phyloP scores from a whole-genome alignment of 106 monocot genomes.

The Platanthera guangdongensis region DNA sequence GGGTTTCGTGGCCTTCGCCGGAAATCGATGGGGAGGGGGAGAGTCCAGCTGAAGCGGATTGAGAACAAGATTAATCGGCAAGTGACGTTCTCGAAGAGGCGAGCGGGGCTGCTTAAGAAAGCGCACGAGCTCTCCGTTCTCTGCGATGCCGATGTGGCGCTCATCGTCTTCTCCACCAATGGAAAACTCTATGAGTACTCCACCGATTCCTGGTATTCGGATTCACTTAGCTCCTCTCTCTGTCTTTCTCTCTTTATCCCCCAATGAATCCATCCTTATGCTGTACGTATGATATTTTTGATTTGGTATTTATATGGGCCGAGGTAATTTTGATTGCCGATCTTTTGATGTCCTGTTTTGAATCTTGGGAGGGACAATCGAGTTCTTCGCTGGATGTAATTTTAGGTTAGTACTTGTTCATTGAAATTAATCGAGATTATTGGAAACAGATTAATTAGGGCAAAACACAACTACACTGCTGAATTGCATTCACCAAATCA shows the following conservation, averaged over 20 bases:
- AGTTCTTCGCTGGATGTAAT: too few relatives aligned
- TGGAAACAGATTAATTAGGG: too few relatives aligned
- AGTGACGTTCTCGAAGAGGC: conserved; percentile 6
- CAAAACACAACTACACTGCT: too few relatives aligned
- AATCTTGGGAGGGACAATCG: too few relatives aligned
- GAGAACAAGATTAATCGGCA: too few relatives aligned
- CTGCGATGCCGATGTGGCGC: background rate
- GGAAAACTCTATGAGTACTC: conserved; percentile 1
- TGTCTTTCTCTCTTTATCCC: background rate
- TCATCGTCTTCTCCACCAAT: conserved; percentile 8
- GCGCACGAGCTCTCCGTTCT: conserved; percentile 7
- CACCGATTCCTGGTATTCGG: background rate
- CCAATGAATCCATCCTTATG: background rate
- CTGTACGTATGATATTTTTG: too few relatives aligned
- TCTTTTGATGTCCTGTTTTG: too few relatives aligned
- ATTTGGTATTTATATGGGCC: too few relatives aligned
- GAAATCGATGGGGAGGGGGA: conserved; percentile 7
- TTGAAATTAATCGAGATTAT: too few relatives aligned
- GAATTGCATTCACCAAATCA: too few relatives aligned
- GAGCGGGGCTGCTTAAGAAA: background rate
- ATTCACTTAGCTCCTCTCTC: background rate
- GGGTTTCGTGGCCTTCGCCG: background rate
- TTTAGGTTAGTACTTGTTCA: too few relatives aligned
- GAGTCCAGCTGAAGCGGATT: background rate
- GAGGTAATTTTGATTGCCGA: too few relatives aligned